These are phyloP conservation scores for Bombardia bombarda DNA, from an alignment of 495 filamentous ascomycete genomes.

Conservation along the genomic window DNA sequence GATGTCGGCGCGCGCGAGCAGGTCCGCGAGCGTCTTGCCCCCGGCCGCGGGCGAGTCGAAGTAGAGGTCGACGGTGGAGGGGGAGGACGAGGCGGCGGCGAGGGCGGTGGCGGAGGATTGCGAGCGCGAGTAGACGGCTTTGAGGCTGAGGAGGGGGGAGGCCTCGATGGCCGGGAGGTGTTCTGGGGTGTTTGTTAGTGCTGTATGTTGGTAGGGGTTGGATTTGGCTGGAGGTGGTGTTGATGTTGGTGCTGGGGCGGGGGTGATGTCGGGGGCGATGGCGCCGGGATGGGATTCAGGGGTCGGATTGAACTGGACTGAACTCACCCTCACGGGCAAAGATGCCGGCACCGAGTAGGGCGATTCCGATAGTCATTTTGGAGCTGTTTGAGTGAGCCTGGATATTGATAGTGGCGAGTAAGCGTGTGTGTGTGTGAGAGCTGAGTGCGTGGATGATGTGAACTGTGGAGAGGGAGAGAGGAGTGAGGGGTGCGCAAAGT, in stretches of 20 bases:
- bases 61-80: conserved; percentile 37
- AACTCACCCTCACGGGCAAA: conserved; percentile 25
- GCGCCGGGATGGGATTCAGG: not conserved
- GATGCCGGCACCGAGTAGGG: conserved; percentile 60
- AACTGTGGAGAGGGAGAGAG: too few relatives aligned
- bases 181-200: conserved; percentile 18
- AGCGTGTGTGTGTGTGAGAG: too few relatives aligned
- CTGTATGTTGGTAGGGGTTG: not conserved
- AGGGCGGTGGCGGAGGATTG: conserved; percentile 32
- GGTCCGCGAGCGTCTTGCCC: conserved; percentile 45
- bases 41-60: conserved; percentile 44
- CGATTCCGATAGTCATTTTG: conserved; percentile 46
- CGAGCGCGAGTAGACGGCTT: conserved; percentile 56
- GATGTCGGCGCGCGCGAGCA: conserved; percentile 59
- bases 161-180: conserved; percentile 45
- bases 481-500: too few relatives aligned
- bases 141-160: conserved; percentile 35
- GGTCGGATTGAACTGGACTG: conserved; percentile 11
- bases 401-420: too few relatives aligned
- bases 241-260: too few relatives aligned
- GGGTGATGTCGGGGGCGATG: not conserved
- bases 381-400: too few relatives aligned
- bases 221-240: not conserved
- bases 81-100: conserved; percentile 20
- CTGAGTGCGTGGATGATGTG: too few relatives aligned